Evolutionary conservation across 306 rosid species (phyloP).

Genomic region (Echinosophora koreensis): DNA sequence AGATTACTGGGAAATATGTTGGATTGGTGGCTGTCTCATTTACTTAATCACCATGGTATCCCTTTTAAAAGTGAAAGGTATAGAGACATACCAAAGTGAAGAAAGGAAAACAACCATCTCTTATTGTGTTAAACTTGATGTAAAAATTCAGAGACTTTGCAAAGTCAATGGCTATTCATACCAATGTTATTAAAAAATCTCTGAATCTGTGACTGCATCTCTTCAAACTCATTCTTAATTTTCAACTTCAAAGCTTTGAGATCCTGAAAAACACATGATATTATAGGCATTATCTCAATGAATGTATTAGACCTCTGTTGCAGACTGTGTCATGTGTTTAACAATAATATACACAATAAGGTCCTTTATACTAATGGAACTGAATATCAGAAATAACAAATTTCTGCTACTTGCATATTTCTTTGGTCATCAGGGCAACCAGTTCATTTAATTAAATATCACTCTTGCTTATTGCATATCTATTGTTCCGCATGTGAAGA

Average conservation of each 20-base stretch:
- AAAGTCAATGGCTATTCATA: slow-evolving; percentile 49
- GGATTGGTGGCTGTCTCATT: neutral
- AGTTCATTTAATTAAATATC: slow-evolving; percentile 2
- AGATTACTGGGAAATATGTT: neutral
- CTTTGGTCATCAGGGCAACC: neutral
- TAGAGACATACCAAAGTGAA: neutral
- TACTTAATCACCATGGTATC: slow-evolving; percentile 4
- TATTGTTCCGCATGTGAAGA: neutral
- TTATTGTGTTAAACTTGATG: slow-evolving; percentile 17
- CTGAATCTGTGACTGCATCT: slow-evolving; percentile 71
- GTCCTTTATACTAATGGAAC: neutral
- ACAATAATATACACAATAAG: neutral
- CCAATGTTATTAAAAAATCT: slow-evolving; percentile 72
- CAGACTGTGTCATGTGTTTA: neutral
- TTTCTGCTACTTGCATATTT: neutral
- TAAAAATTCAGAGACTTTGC: slow-evolving; percentile 24
- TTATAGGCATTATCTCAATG: slow-evolving; percentile 7
- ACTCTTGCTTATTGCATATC: neutral
- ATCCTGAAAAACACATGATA: slow-evolving; percentile 59
- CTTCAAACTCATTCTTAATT: slow-evolving; percentile 71
- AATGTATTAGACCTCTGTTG: slow-evolving; percentile 8
- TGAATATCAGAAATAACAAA: slow-evolving; percentile 16
- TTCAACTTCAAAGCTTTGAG: slow-evolving; percentile 70
- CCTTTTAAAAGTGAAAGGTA: neutral
- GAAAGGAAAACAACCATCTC: slow-evolving; percentile 11